Evolutionary conservation across 108 stramenopile genomes (phyloP).

Genomic region (Fragilariopsis cylindrus): DNA sequence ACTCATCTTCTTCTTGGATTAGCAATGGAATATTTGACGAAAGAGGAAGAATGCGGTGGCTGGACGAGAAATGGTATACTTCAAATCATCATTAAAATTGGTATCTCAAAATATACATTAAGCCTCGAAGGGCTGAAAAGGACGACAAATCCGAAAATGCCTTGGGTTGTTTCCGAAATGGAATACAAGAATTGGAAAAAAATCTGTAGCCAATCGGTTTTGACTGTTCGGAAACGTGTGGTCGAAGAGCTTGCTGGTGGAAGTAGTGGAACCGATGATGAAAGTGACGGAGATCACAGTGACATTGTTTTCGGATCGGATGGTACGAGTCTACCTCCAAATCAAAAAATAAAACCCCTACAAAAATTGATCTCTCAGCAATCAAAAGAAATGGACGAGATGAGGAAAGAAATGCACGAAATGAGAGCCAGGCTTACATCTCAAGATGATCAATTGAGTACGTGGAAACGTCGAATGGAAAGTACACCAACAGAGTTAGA

Average conservation of each 20-base stretch:
- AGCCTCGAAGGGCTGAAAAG: conserved; percentile 40
- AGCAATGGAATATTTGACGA: conserved; percentile 57
- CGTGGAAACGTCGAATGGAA: conserved; percentile 62
- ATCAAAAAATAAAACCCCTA: conserved; percentile 35
- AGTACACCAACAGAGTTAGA: conserved; percentile 68
- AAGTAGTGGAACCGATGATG: conserved; percentile 31
- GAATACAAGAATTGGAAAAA: conserved; percentile 46
- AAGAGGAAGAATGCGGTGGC: conserved; percentile 44
- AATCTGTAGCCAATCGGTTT: conserved; percentile 58
- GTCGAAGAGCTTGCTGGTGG: conserved; percentile 61
- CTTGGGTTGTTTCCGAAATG: conserved; percentile 43
- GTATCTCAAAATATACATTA: conserved; percentile 39
- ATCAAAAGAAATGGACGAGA: conserved; percentile 65
- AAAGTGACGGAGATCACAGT: conserved; percentile 43
- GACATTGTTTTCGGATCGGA: conserved; percentile 19
- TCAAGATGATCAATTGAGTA: conserved; percentile 46
- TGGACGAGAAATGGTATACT: conserved; percentile 47
- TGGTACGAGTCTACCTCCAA: neutral
- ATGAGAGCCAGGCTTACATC: conserved; percentile 32
- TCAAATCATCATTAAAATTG: conserved; percentile 38
- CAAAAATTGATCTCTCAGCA: conserved; percentile 62
- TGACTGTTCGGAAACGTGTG: conserved; percentile 64
- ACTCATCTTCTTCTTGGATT: conserved; percentile 67
- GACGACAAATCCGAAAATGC: conserved; percentile 13
- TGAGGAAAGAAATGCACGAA: conserved; percentile 47